Base-by-base conservation (phyloP, 2,329 filamentous ascomycete species). In the Tolypocladium tropicale region DNA sequence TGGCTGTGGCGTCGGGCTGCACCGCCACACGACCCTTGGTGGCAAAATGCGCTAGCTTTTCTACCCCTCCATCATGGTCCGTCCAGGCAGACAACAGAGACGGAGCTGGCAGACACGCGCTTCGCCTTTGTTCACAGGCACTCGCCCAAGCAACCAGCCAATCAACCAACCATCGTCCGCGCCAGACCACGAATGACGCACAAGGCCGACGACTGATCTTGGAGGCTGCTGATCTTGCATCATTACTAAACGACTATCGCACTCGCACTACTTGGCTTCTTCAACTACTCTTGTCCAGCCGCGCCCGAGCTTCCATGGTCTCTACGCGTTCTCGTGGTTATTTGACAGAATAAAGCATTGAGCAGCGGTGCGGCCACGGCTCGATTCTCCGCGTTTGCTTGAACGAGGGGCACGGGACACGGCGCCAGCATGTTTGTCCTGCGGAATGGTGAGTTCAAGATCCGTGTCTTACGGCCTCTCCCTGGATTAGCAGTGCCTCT, bases 401-500 rank as follows among this genome's bases (percentile, higher is more conserved):
- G 41, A 21, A 23, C 39, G 37, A 41, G 21, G 21, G 10, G 41
- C 12, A 21, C 21, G 41, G 21, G 50, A 32, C 33, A 25, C 5
- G 34, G 49, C 21, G 48, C 55, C 56, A 59, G 54, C 54, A 76
- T 76, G 74, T 76, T 76, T 63, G 69, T 76, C 57, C 69, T 74
- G 59, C 68, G 70, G 58, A 75, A 74, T 67, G 73, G 74, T 75
- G 67, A 67, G 78, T 72, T 28, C 12, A 28, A 32, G 28, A 36
- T 33, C 30, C 32, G 18, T 49, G 46, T 32, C 28, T 4, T 2
- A 37, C 14, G 21, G 11, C 16, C 2, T 7, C 10, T 9, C 5
- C 18, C 10, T 39, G 18, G 18, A n/a, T 21, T 21, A 6, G 18
- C 18, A n/a, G 1, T 25, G 33, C 33, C 33, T 25, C 2, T 16